Conservation (phyloP, 768 basidiomycete species). For the Russula earlei region DNA sequence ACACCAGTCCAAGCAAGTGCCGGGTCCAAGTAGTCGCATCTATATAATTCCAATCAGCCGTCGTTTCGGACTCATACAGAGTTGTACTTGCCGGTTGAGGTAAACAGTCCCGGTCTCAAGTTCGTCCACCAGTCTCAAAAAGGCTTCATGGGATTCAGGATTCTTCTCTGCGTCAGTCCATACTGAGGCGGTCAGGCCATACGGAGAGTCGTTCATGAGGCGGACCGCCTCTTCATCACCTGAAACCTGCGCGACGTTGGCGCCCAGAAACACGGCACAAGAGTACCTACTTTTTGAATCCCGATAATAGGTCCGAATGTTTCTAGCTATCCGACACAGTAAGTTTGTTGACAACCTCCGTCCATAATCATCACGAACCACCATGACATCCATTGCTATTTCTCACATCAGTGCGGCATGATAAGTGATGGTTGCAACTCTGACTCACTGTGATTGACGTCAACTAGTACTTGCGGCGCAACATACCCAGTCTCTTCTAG, state of each 20-base stretch:
- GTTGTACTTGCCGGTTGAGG: conserved; percentile 56
- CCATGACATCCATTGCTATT: conserved; percentile 89
- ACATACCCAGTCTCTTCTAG: conserved; percentile 65
- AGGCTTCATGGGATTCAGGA: conserved; percentile 54
- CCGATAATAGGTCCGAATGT: conserved; percentile 92
- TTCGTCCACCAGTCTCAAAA: conserved; percentile 56
- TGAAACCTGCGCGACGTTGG: conserved; percentile 40
- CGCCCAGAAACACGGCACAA: background rate
- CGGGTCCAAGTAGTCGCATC: conserved; percentile 87
- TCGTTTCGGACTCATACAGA: background rate
- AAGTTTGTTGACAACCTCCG: background rate
- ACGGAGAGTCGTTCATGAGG: conserved; percentile 95
- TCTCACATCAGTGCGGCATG: conserved; percentile 4
- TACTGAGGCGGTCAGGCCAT: conserved; percentile 88
- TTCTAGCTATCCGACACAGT: conserved; percentile 45
- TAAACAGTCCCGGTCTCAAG: conserved; percentile 90
- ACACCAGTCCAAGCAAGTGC: conserved; percentile 92
- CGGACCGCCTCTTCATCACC: conserved; percentile 81
- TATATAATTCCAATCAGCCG: conserved; percentile 23
- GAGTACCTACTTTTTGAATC: conserved; percentile 66
- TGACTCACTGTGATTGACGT: conserved; percentile 79
- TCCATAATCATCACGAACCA: conserved; percentile 32
- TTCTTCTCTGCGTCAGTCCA: conserved; percentile 74
- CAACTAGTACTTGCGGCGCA: conserved; percentile 80
- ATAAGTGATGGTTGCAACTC: background rate